phyloP scores from a whole-genome alignment of 176 grass and related monocot genomes.

The Eremochloa ophiuroides region DNA sequence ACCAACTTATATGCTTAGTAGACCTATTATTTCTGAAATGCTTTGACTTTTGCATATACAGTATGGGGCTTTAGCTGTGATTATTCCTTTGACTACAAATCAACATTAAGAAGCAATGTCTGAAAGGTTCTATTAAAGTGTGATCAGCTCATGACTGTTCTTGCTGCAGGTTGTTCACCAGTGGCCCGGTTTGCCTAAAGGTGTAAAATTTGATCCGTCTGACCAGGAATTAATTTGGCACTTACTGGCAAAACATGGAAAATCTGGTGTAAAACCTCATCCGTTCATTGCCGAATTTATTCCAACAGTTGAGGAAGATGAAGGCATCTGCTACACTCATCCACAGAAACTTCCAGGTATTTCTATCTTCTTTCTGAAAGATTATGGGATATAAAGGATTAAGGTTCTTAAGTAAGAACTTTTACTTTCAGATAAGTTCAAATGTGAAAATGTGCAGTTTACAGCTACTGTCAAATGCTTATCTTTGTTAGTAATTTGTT shows the following conservation, averaged over 20 bases:
- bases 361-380: not conserved
- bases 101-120: not conserved
- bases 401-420: not conserved
- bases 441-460: not conserved
- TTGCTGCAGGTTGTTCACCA: slow-evolving; percentile 72
- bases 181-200: slow-evolving; percentile 93
- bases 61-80: not conserved
- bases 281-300: slow-evolving; percentile 94
- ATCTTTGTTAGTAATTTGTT: not conserved
- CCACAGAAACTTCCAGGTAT: slow-evolving; percentile 86
- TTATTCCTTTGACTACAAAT: not conserved
- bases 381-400: not conserved
- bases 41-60: not conserved
- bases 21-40: slow-evolving; percentile 18
- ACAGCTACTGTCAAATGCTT: not conserved
- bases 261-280: slow-evolving; percentile 49
- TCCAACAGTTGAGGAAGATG: slow-evolving; percentile 80
- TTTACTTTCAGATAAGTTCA: not conserved
- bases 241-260: slow-evolving; percentile 71
- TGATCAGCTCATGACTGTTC: slow-evolving; percentile 11
- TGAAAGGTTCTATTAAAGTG: slow-evolving; percentile 10
- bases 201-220: slow-evolving; percentile 94
- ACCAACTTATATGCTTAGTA: not conserved
- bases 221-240: slow-evolving; percentile 90
- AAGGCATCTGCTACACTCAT: slow-evolving; percentile 98